Evolutionary conservation across 768 basidiomycete species (phyloP), one percentile per base, ranked within the genome.

Genomic region (Coprinopsis cinerea): DNA sequence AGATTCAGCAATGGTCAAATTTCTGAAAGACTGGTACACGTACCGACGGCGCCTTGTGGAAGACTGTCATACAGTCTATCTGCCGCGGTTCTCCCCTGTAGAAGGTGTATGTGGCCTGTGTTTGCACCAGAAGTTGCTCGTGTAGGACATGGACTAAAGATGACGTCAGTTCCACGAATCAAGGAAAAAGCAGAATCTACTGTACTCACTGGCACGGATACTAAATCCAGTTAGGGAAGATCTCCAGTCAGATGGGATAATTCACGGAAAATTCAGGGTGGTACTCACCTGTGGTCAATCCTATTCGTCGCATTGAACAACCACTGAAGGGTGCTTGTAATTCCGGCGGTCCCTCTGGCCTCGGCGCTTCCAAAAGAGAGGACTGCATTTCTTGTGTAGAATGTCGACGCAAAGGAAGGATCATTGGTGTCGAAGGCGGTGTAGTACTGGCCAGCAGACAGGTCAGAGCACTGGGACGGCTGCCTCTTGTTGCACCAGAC

Each of bases 11-110:
- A 43, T 43, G 42, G 4, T 22, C 10, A 43, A 22, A 43, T 10
- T 9, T 7, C 9, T 18, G 42, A 26, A 43, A 18, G 20, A 43
- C 11, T 23, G 42, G 24, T 4, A 17, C 6, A 17, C 44, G 4
- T 32, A 45, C 44, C 44, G 44, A 45, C 20, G 44, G 44, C 11
- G 28, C 5, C 32, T 45, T 45, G 18, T 45, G 13, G 44, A 45
- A 45, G 13, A 23, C 25, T 7, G 44, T 45, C 44, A 45, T 45
- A 13, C 27, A 45, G 20, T 45, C 28, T 11, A 45, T 20, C 11
- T 45, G 44, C 27, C 22, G 44, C 20, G 6, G 14, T 18, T 45
- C 44, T 32, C 44, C 44, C 32, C 18, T 7, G 27, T 18, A 32
- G 17, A 45, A 20, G 27, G 44, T 45, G 18, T 45, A 45, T 6